Conservation (phyloP, 805 yeast species). For the Wickerhamiella alocasiicola region DNA sequence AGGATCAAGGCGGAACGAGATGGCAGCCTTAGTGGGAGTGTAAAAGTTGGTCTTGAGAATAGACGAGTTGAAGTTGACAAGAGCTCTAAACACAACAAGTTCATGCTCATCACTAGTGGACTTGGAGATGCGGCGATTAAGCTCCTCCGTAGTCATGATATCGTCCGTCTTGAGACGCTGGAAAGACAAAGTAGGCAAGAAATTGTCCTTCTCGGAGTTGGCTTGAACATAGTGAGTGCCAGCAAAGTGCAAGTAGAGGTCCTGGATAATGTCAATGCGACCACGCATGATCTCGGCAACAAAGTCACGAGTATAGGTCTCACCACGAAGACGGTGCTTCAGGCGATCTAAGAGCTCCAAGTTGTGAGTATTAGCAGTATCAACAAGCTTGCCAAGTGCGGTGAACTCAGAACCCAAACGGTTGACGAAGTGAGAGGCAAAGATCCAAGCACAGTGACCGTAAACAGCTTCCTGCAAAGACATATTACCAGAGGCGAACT, state of each 20-base stretch:
- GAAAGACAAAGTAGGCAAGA: conserved; percentile 57
- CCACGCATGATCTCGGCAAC: conserved; percentile 64
- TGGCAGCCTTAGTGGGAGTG: conserved; percentile 86
- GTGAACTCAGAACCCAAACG: conserved; percentile 84
- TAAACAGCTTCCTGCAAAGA: conserved; percentile 91
- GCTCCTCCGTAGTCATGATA: conserved; percentile 61
- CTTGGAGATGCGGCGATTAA: conserved; percentile 51
- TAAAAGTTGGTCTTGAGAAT: conserved; percentile 89
- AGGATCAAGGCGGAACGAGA: conserved; percentile 84
- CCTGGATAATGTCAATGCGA: conserved; percentile 60
- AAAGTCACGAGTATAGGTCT: conserved; percentile 79
- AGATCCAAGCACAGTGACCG: conserved; percentile 86
- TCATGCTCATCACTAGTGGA: conserved; percentile 70
- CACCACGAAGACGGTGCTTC: conserved; percentile 82
- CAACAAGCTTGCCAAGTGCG: conserved; percentile 52
- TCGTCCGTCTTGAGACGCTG: conserved; percentile 73
- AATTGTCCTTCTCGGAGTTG: conserved; percentile 26
- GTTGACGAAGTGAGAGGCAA: conserved; percentile 88
- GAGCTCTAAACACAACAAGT: conserved; percentile 65
- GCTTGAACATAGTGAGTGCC: conserved; percentile 71
- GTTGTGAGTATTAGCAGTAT: conserved; percentile 49
- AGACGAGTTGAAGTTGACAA: conserved; percentile 72
- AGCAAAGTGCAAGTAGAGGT: conserved; percentile 82
- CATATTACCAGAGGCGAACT: conserved; percentile 61
- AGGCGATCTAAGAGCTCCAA: conserved; percentile 66